Percentiles rank a stretch among this genome's conserved stretches.
Evolutionary conservation across 2,329 filamentous ascomycete genomes (phyloP).

Genomic region (Scorias spongiosa): DNA sequence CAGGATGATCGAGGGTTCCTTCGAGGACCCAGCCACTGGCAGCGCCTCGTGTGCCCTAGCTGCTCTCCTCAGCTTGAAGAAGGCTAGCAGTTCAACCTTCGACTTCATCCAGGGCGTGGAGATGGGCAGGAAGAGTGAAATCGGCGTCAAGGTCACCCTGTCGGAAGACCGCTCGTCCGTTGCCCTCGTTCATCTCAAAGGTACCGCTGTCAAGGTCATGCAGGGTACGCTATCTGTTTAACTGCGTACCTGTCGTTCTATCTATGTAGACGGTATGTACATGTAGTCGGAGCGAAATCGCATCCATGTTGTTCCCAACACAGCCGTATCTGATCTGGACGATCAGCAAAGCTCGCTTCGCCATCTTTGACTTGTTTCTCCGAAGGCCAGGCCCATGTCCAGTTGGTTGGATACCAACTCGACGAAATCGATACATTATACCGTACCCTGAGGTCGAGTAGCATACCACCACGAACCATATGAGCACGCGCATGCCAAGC

Average conservation of each 20-base stretch:
- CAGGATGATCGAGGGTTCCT: constrained; percentile 41
- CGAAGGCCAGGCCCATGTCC: too few relatives aligned
- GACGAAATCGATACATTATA: too few relatives aligned
- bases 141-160: constrained; percentile 31
- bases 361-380: too few relatives aligned
- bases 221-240: constrained; percentile 16
- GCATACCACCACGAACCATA: too few relatives aligned
- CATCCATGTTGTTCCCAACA: too few relatives aligned
- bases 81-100: constrained; percentile 20
- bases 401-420: too few relatives aligned
- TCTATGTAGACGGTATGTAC: too few relatives aligned
- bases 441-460: too few relatives aligned
- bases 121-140: constrained; percentile 36
- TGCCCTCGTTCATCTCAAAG: constrained; percentile 27
- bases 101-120: constrained; percentile 35
- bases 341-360: too few relatives aligned
- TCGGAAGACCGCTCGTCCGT: constrained; percentile 21
- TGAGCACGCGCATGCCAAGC: too few relatives aligned
- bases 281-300: too few relatives aligned
- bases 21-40: constrained; percentile 37
- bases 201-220: constrained; percentile 29
- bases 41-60: constrained; percentile 34
- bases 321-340: too few relatives aligned
- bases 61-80: constrained; percentile 28
- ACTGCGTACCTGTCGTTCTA: neutral